Conservation (phyloP, 495 filamentous ascomycete genomes). For the Lentithecium fluviatile region DNA sequence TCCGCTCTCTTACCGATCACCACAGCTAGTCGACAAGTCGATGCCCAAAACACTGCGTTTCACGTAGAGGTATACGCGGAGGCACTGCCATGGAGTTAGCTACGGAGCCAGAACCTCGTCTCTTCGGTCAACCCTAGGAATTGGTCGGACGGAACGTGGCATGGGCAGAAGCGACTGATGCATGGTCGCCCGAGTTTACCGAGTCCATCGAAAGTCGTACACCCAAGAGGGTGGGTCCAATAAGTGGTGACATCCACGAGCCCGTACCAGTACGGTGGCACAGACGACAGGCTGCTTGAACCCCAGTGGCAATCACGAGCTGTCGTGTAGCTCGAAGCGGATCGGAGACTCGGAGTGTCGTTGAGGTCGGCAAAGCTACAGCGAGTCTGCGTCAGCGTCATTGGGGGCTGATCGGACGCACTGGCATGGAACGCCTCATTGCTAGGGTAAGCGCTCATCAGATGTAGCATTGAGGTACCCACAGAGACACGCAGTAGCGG, state of each 20-base stretch:
- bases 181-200: too few species aligned
- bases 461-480: not conserved
- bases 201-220: too few species aligned
- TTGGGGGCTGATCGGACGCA: slow-evolving; percentile 14
- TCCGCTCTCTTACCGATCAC: not conserved
- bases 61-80: not conserved
- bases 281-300: not conserved
- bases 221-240: too few species aligned
- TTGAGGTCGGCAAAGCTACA: not conserved
- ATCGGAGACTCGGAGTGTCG: not conserved
- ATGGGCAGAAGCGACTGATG: not conserved
- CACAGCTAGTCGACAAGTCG: not conserved
- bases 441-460: not conserved
- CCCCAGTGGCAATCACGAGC: slow-evolving; percentile 8
- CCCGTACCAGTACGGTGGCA: not conserved
- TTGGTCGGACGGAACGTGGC: not conserved
- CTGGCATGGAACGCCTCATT: slow-evolving; percentile 1
- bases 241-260: not conserved
- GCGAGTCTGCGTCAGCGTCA: slow-evolving; percentile 6
- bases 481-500: slow-evolving; percentile 1
- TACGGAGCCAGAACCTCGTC: not conserved
- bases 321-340: not conserved
- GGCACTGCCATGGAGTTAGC: not conserved
- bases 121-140: not conserved
- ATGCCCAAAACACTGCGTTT: not conserved